These are phyloP conservation scores for Colletotrichum australisinense DNA, from an alignment of 2,329 filamentous ascomycete species.

Conservation along the genomic window DNA sequence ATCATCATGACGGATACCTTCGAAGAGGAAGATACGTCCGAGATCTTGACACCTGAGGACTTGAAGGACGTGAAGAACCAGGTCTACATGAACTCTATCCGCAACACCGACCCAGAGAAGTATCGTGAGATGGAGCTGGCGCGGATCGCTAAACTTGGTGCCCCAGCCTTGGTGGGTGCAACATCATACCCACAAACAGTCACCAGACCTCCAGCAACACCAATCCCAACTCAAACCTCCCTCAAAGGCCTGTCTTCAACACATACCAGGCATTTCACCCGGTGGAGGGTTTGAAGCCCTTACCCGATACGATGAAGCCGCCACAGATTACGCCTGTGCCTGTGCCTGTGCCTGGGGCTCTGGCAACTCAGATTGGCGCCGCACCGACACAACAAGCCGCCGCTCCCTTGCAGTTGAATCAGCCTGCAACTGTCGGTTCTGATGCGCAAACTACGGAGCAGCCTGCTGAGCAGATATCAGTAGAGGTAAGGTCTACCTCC, in stretches of 20 bases:
- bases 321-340: not conserved
- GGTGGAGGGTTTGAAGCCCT: not conserved
- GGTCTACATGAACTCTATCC: slow-evolving; percentile 47
- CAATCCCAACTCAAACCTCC: not conserved
- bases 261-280: not conserved
- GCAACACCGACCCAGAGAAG: slow-evolving; percentile 46
- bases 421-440: not conserved
- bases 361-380: not conserved
- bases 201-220: not conserved
- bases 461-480: not conserved
- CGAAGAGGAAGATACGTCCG: slow-evolving; percentile 74
- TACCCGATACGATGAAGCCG: not conserved
- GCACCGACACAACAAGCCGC: not conserved
- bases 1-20: slow-evolving; percentile 80
- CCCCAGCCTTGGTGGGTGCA: not conserved
- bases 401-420: not conserved
- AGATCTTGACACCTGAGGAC: slow-evolving; percentile 70
- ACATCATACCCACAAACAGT: not conserved
- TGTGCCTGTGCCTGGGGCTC: not conserved
- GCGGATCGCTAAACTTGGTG: not conserved
- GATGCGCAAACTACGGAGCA: not conserved
- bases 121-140: slow-evolving; percentile 41
- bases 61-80: slow-evolving; percentile 61
- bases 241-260: not conserved
- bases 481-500: slow-evolving; percentile 2